Conservation (phyloP, 257 asterid species). For the Solanum corneliomulleri region DNA sequence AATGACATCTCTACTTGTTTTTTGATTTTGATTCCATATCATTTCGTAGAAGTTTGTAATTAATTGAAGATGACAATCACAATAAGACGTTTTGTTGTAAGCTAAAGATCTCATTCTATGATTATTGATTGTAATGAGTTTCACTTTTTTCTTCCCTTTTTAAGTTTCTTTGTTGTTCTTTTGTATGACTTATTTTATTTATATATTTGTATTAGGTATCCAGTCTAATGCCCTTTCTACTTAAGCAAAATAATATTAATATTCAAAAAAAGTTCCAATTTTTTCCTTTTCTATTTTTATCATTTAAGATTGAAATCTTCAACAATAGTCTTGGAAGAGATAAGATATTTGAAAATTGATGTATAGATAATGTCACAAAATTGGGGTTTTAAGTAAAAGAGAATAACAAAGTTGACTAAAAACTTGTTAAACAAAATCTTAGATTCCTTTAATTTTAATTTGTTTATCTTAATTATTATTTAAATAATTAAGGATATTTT, state of each 20-base stretch:
- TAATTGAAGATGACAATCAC: neutral
- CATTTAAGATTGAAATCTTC: too few species aligned
- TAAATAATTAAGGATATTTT: too few species aligned
- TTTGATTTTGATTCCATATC: too few species aligned
- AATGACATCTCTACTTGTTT: neutral
- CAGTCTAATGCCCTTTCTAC: neutral
- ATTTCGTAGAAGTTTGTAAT: neutral
- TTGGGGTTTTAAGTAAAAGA: neutral
- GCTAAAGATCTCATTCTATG: neutral
- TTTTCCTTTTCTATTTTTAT: too few species aligned
- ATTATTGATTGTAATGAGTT: neutral
- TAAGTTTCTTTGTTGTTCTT: neutral
- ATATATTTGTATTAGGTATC: neutral
- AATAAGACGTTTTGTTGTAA: neutral
- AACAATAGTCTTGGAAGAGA: neutral
- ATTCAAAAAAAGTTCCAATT: neutral
- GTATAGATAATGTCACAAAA: neutral
- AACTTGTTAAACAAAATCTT: neutral
- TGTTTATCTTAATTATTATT: too few species aligned
- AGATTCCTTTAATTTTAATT: too few species aligned
- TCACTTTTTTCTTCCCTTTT: neutral
- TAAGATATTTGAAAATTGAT: neutral
- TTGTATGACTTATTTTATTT: neutral
- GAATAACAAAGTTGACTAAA: neutral
- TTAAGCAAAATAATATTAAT: too few species aligned